Conservation (phyloP, 768 basidiomycete genomes). For the Pisolithus microcarpus region DNA sequence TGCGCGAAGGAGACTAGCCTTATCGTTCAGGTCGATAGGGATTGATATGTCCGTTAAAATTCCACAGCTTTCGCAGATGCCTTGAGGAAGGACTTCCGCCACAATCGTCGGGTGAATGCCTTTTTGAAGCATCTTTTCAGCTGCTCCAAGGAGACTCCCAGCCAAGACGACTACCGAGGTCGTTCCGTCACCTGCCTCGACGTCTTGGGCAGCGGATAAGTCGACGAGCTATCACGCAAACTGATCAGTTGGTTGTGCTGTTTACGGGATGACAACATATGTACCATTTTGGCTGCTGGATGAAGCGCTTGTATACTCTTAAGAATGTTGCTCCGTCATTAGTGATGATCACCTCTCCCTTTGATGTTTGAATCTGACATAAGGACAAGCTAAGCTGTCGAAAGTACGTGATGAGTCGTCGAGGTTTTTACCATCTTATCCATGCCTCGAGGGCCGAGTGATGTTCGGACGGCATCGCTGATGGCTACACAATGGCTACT, state of each 20-base stretch:
- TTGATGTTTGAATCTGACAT: slow-evolving; percentile 84
- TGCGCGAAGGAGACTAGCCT: slow-evolving; percentile 76
- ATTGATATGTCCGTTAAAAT: slow-evolving; percentile 88
- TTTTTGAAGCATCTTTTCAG: slow-evolving; percentile 94
- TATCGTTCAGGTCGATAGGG: slow-evolving; percentile 87
- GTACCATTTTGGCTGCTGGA: slow-evolving; percentile 96
- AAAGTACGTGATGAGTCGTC: slow-evolving; percentile 8
- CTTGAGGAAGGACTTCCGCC: slow-evolving; percentile 88
- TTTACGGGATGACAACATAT: neutral
- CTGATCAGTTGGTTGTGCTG: slow-evolving; percentile 1
- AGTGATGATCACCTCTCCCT: slow-evolving; percentile 95
- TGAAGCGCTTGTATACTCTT: slow-evolving; percentile 94
- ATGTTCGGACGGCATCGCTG: slow-evolving; percentile 95
- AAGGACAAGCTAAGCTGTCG: slow-evolving; percentile 9
- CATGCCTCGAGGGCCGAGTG: slow-evolving; percentile 95
- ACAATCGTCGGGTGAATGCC: slow-evolving; percentile 98
- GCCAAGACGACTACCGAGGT: slow-evolving; percentile 97
- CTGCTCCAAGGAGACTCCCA: slow-evolving; percentile 85
- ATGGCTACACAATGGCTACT: slow-evolving; percentile 53
- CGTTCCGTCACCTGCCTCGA: slow-evolving; percentile 98
- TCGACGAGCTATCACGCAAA: slow-evolving; percentile 71
- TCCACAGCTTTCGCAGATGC: slow-evolving; percentile 92
- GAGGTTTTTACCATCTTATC: slow-evolving; percentile 84
- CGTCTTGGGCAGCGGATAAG: slow-evolving; percentile 94
- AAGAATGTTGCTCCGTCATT: slow-evolving; percentile 99